A percentile compares a stretch with the other conserved stretches of the same genome.
These are phyloP conservation scores for Yamadazyma sp. DNA, from an alignment of 1,139 yeast genomes.

Conservation along the genomic window DNA sequence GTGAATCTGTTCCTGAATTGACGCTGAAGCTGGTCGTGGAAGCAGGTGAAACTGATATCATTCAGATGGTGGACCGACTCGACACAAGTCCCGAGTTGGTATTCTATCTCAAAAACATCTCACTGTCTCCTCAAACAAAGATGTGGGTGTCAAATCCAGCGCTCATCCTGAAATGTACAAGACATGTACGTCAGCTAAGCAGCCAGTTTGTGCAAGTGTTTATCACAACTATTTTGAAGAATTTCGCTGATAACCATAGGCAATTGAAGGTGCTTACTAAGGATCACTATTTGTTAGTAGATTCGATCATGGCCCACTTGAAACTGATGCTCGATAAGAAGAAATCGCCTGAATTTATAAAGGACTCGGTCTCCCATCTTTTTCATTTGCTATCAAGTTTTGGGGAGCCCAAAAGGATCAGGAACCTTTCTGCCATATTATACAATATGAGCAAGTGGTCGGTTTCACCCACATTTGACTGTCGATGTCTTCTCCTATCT, in stretches of 20 bases:
- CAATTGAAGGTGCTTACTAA: background rate
- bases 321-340: background rate
- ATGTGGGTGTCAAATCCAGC: background rate
- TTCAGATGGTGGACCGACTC: background rate
- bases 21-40: background rate
- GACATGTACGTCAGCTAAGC: background rate
- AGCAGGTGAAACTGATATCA: background rate
- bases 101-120: background rate
- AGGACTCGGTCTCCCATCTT: background rate
- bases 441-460: conserved; percentile 16
- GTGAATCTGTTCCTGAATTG: background rate
- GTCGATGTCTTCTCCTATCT: background rate
- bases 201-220: background rate
- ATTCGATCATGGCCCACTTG: background rate
- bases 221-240: background rate
- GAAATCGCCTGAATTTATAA: background rate
- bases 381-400: conserved; percentile 13
- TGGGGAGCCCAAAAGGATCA: conserved; percentile 27
- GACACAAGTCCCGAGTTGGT: conserved; percentile 1
- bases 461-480: background rate
- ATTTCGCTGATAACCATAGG: background rate
- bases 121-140: background rate
- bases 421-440: conserved; percentile 28
- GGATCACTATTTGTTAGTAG: background rate
- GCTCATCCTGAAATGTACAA: background rate